Conservation (phyloP, 495 filamentous ascomycete species). For the Aspergillus leporis region DNA sequence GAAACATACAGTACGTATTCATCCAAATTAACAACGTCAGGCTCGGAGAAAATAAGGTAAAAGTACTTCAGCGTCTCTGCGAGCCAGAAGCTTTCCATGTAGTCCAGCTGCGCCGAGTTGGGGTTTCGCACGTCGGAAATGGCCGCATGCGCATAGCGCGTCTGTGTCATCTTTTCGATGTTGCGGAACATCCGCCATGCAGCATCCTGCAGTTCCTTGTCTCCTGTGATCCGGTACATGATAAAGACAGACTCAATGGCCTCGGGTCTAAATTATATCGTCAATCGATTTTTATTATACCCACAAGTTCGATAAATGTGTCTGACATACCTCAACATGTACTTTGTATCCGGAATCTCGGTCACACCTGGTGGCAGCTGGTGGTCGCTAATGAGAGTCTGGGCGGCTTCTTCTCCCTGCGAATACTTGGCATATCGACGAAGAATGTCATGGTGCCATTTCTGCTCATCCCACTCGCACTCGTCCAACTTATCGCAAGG, state of each 20-base stretch:
- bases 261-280: conserved; percentile 50
- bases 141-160: conserved; percentile 58
- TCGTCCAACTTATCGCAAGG: conserved; percentile 45
- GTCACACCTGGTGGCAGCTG: conserved; percentile 61
- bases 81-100: conserved; percentile 61
- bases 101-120: conserved; percentile 37
- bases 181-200: conserved; percentile 78
- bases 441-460: conserved; percentile 47
- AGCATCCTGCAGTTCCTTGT: conserved; percentile 60
- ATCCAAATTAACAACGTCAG: conserved; percentile 67
- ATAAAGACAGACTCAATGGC: conserved; percentile 75
- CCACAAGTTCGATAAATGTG: background rate
- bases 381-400: conserved; percentile 42
- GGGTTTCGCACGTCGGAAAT: conserved; percentile 55
- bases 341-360: conserved; percentile 58
- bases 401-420: conserved; percentile 26
- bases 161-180: conserved; percentile 60
- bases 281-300: background rate
- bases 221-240: conserved; percentile 73
- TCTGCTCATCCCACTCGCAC: conserved; percentile 57
- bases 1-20: conserved; percentile 60
- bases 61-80: conserved; percentile 94
- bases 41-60: conserved; percentile 80
- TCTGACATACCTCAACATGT: conserved; percentile 60
- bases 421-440: conserved; percentile 18